Evolutionary conservation across 352 stramenopile species (phyloP), one percentile per base, ranked within the genome.

Genomic region (Phytophthora agathidicida): DNA sequence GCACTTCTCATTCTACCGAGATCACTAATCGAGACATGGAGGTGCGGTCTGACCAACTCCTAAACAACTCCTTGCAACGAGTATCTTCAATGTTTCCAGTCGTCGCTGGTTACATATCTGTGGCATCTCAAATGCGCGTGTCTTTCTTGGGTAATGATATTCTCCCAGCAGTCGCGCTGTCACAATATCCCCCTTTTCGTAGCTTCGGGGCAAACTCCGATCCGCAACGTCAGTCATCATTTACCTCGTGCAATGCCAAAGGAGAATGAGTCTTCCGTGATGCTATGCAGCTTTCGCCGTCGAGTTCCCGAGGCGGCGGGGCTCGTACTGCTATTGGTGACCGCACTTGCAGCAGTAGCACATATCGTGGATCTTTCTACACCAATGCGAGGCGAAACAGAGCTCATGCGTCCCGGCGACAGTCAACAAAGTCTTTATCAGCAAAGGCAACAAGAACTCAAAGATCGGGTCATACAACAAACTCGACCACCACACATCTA

Each of bases 401-500:
- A 20, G 27, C 31, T 45, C 32, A 59, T 26, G 10, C 17, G 17
- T 3, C 35, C 26, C 6, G 14, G 5, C 24, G 39, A 56, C n/a
- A 33, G 23, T 24, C 36, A 48, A n/a, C 38, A 56, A 27, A 38
- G n/a, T n/a, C n/a, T n/a, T n/a, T n/a, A n/a, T 24, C 36, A 48
- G 19, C 38, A 56, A 27, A 38, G 30, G 13, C 38, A 36, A 13
- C 70, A 24, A 73, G 65, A 62, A 42, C 33, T 63, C 0, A 44
- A 68, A 37, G 35, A 30, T n/a, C 28, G 38, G 5, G 54, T 66
- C 10, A 30, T 41, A 19, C 68, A 69, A 28, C 47, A 20, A 13
- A 73, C 43, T 20, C 43, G 31, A 13, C 38, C 64, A 0, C 68
- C 61, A 17, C 54, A 71, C 23, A 35, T 63, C 16, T 72, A 77